phyloP scores from a whole-genome alignment of 176 grass and related monocot genomes.

The Saccharum spontaneum region DNA sequence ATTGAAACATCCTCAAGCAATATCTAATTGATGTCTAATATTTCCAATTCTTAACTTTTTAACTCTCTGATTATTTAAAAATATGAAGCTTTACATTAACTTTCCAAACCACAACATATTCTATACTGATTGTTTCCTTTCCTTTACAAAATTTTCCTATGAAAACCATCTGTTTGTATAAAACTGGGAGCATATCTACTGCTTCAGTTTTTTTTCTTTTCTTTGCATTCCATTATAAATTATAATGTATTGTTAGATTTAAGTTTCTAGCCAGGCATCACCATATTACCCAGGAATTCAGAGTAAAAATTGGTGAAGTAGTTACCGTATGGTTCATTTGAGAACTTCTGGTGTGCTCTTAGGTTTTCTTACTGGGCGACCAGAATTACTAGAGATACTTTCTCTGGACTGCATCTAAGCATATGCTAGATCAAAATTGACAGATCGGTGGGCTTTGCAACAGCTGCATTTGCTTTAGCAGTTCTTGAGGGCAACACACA shows the following conservation, averaged over 20 bases:
- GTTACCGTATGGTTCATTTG: not conserved
- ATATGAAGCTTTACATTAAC: not conserved
- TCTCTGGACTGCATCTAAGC: not conserved
- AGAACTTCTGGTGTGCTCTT: not conserved
- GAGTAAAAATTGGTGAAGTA: not conserved
- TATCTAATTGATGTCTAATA: not conserved
- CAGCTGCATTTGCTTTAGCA: conserved; percentile 60
- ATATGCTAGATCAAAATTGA: conserved; percentile 11
- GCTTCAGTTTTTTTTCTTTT: not conserved
- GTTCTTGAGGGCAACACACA: conserved; percentile 79
- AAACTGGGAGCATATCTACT: not conserved
- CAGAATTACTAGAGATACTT: not conserved
- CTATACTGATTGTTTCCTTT: not conserved
- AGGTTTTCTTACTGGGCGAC: not conserved
- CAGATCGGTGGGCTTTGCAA: conserved; percentile 58
- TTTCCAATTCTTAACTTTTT: not conserved
- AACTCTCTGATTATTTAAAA: not conserved
- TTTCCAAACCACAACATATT: not conserved
- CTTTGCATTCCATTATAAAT: not conserved
- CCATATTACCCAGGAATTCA: not conserved
- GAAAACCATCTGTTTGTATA: not conserved
- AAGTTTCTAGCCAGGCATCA: not conserved
- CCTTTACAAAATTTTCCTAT: not conserved
- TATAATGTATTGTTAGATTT: not conserved
- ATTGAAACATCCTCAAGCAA: not conserved